phyloP scores from a whole-genome alignment of 345 rosid species.

The Corchorus capsularis region DNA sequence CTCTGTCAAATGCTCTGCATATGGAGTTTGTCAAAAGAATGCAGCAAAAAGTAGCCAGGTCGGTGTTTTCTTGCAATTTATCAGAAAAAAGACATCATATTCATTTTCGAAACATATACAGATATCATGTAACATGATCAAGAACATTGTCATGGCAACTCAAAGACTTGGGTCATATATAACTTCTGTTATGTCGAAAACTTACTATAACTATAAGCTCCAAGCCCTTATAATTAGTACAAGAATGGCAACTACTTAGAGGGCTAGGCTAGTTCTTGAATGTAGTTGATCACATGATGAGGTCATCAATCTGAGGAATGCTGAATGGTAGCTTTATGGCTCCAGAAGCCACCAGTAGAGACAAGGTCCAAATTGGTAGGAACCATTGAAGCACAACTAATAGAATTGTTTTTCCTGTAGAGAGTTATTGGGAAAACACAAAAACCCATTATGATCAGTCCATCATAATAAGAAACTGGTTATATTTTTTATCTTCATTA shows the following conservation, averaged over 20 bases:
- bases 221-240: background rate
- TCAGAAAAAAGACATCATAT: background rate
- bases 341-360: conserved; percentile 63
- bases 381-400: conserved; percentile 50
- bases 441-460: background rate
- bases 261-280: background rate
- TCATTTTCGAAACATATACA: background rate
- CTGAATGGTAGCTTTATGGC: conserved; percentile 61
- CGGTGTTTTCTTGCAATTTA: background rate
- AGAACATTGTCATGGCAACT: background rate
- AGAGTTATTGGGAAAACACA: background rate
- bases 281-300: conserved; percentile 46
- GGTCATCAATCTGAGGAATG: conserved; percentile 61
- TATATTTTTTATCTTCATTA: too few relatives aligned
- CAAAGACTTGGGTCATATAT: background rate
- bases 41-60: background rate
- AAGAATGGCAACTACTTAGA: background rate
- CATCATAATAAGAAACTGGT: too few relatives aligned
- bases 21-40: background rate
- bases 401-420: conserved; percentile 61
- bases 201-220: background rate
- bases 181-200: background rate
- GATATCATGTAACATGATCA: background rate
- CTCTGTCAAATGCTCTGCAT: background rate
- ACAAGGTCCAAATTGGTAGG: conserved; percentile 62